Evolutionary conservation across 2,329 filamentous ascomycete species (phyloP).

Genomic region (Thelonectria rubi): DNA sequence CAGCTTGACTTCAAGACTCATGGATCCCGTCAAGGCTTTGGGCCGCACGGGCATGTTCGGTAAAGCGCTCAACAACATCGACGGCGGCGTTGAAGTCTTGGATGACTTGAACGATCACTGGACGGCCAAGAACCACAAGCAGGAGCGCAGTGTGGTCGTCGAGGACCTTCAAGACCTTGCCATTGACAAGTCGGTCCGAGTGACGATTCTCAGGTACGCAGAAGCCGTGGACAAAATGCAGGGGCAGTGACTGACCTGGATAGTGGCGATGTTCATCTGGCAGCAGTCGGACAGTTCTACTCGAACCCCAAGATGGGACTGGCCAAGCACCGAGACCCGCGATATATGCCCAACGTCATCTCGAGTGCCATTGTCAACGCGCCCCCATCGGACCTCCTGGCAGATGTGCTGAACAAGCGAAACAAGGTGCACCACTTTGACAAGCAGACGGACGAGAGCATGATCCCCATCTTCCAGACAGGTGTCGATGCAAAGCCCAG

Average conservation of each 20-base stretch:
- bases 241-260: background rate
- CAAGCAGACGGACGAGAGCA: slow-evolving; percentile 86
- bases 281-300: slow-evolving; percentile 93
- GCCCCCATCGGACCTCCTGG: slow-evolving; percentile 86
- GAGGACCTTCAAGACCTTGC: slow-evolving; percentile 94
- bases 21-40: slow-evolving; percentile 90
- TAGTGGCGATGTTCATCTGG: slow-evolving; percentile 92
- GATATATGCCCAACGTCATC: slow-evolving; percentile 96
- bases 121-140: slow-evolving; percentile 95
- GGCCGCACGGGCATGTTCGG: slow-evolving; percentile 84
- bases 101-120: slow-evolving; percentile 97
- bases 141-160: slow-evolving; percentile 85
- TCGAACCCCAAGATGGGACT: slow-evolving; percentile 83
- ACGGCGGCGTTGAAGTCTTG: slow-evolving; percentile 89
- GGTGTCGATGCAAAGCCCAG: slow-evolving; percentile 89
- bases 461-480: slow-evolving; percentile 91
- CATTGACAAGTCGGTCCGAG: slow-evolving; percentile 87
- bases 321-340: slow-evolving; percentile 88
- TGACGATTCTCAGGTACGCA: slow-evolving; percentile 81
- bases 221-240: background rate
- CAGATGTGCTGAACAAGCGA: slow-evolving; percentile 90
- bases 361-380: slow-evolving; percentile 95
- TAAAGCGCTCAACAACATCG: slow-evolving; percentile 84
- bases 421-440: slow-evolving; percentile 83
- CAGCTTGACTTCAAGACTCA: slow-evolving; percentile 81